phyloP scores from a whole-genome alignment of 768 basidiomycete species.

The Naganishia kalamii region DNA sequence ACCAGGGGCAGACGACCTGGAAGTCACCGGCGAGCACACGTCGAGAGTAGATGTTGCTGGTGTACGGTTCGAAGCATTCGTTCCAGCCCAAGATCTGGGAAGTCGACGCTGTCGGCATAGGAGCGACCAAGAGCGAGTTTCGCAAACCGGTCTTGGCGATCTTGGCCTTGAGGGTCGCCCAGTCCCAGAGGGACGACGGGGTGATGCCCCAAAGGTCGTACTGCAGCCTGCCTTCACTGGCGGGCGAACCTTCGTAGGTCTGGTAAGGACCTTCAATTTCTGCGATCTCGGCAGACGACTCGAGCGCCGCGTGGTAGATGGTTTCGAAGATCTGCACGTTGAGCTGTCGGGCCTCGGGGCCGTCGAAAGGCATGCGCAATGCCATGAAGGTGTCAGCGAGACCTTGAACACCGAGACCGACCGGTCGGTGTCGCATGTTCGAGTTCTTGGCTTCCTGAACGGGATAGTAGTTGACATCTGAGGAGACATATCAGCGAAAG shows the following conservation, averaged over 20 bases:
- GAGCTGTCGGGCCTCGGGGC: slow-evolving; percentile 71
- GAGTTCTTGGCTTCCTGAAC: slow-evolving; percentile 82
- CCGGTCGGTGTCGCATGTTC: slow-evolving; percentile 95
- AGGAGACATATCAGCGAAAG: slow-evolving; percentile 24
- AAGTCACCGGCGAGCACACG: slow-evolving; percentile 99
- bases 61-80: slow-evolving; percentile 99
- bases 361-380: slow-evolving; percentile 91
- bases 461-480: slow-evolving; percentile 80
- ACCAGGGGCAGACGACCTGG: slow-evolving; percentile 98
- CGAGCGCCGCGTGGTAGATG: slow-evolving; percentile 90
- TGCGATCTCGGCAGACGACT: slow-evolving; percentile 83
- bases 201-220: slow-evolving; percentile 93
- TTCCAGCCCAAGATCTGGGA: slow-evolving; percentile 97
- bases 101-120: slow-evolving; percentile 99
- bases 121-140: slow-evolving; percentile 83
- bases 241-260: slow-evolving; percentile 86
- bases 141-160: slow-evolving; percentile 72
- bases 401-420: slow-evolving; percentile 95
- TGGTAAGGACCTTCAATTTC: slow-evolving; percentile 73
- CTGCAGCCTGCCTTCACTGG: slow-evolving; percentile 76
- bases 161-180: slow-evolving; percentile 77
- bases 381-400: slow-evolving; percentile 98
- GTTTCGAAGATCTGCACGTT: slow-evolving; percentile 98
- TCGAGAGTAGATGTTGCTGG: slow-evolving; percentile 97
- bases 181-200: slow-evolving; percentile 87